Evolutionary conservation across 2,329 filamentous ascomycete species (phyloP).

Genomic region (Spiromastix sp.): DNA sequence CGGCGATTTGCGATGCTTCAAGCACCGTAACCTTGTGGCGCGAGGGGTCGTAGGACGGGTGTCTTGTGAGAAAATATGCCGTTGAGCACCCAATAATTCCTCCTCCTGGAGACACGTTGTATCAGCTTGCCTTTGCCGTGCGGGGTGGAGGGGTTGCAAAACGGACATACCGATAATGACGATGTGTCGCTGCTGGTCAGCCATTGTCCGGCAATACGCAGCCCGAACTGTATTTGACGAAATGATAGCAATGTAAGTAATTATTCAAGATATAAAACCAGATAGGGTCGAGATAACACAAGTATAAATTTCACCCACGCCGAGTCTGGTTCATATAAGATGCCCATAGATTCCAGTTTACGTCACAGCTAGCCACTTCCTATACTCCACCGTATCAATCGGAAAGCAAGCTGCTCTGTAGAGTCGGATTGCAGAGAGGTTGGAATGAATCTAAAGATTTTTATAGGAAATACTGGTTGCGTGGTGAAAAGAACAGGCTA

Average conservation of each 20-base stretch:
- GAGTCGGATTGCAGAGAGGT: too few relatives aligned
- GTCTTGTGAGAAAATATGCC: conserved; percentile 82
- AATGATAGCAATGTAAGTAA: background rate
- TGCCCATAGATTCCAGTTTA: too few relatives aligned
- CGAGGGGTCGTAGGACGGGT: conserved; percentile 65
- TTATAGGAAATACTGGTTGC: too few relatives aligned
- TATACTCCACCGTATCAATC: too few relatives aligned
- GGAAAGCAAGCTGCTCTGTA: too few relatives aligned
- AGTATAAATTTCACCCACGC: too few relatives aligned
- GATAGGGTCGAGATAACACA: too few relatives aligned
- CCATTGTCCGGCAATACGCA: conserved; percentile 1
- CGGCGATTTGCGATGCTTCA: conserved; percentile 74
- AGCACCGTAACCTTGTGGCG: conserved; percentile 74
- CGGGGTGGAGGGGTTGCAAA: conserved; percentile 4
- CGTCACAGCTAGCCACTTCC: too few relatives aligned
- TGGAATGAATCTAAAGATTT: too few relatives aligned
- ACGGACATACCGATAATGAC: conserved; percentile 33
- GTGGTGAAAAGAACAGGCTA: too few relatives aligned
- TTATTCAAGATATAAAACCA: too few relatives aligned
- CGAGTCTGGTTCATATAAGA: too few relatives aligned
- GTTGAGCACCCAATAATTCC: conserved; percentile 88
- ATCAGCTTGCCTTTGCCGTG: background rate
- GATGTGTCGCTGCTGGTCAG: conserved; percentile 26
- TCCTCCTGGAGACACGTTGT: conserved; percentile 48
- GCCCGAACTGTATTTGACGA: background rate